Conservation (phyloP, 495 filamentous ascomycete genomes). For the Penicillium taxi region DNA sequence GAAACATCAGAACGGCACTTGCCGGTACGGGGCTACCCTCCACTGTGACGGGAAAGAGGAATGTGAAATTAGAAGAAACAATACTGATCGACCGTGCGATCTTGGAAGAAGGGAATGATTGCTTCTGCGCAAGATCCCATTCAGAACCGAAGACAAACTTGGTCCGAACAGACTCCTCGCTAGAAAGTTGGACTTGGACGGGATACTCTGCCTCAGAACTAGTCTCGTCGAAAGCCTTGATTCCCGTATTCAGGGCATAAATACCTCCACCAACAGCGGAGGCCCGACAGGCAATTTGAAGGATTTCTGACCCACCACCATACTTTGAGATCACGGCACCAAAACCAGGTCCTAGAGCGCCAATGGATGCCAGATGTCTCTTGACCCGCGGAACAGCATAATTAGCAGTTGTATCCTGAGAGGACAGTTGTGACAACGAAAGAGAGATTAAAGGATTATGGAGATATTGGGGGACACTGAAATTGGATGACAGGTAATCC, state of each 20-base stretch:
- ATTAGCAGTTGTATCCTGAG: constrained; percentile 50
- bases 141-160: constrained; percentile 46
- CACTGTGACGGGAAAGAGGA: constrained; percentile 59
- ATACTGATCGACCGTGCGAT: constrained; percentile 49
- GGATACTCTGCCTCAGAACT: constrained; percentile 11
- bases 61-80: constrained; percentile 56
- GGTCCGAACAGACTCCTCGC: constrained; percentile 52
- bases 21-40: constrained; percentile 71
- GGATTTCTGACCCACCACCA: constrained; percentile 85
- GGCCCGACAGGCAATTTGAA: constrained; percentile 87
- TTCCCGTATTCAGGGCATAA: constrained; percentile 71
- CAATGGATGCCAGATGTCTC: constrained; percentile 78
- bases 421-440: constrained; percentile 58
- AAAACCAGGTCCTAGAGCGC: constrained; percentile 78
- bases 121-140: constrained; percentile 27
- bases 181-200: constrained; percentile 48
- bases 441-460: constrained; percentile 70
- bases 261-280: constrained; percentile 86
- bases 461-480: constrained; percentile 62
- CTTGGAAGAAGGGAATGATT: constrained; percentile 15
- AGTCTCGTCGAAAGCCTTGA: constrained; percentile 34
- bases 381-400: constrained; percentile 62
- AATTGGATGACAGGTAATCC: constrained; percentile 59
- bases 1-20: constrained; percentile 66
- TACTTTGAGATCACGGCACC: constrained; percentile 82